Percentiles rank a stretch among this genome's conserved stretches.
Conservation (phyloP, 306 rosid genomes). For the Trifolium fragiferum region DNA sequence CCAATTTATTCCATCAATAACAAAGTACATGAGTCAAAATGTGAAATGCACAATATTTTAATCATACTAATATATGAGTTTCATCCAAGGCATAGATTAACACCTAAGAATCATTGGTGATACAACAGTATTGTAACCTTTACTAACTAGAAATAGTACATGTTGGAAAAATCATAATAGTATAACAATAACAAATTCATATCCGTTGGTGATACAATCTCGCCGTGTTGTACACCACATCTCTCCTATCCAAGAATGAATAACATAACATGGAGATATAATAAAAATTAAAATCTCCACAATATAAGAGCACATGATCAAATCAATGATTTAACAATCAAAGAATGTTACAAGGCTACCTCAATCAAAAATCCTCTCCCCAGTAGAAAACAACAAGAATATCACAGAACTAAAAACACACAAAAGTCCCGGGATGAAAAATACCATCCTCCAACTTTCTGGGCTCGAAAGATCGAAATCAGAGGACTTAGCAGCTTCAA, state of each 20-base stretch:
- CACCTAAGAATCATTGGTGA: slow-evolving; percentile 21
- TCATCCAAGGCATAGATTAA: slow-evolving; percentile 36
- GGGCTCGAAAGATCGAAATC: slow-evolving; percentile 84
- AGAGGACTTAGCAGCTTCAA: slow-evolving; percentile 78
- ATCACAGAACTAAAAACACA: slow-evolving; percentile 80
- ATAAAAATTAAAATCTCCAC: slow-evolving; percentile 46
- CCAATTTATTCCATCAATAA: not conserved
- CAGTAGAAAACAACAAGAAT: slow-evolving; percentile 81
- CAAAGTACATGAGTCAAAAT: slow-evolving; percentile 10
- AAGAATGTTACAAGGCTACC: slow-evolving; percentile 39
- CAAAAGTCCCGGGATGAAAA: slow-evolving; percentile 80
- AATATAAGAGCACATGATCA: slow-evolving; percentile 24
- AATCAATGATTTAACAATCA: slow-evolving; percentile 30
- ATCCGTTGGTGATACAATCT: slow-evolving; percentile 27
- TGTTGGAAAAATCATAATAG: slow-evolving; percentile 31
- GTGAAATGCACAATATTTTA: slow-evolving; percentile 3
- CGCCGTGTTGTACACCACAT: slow-evolving; percentile 34
- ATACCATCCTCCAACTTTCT: slow-evolving; percentile 88
- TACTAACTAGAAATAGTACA: slow-evolving; percentile 47
- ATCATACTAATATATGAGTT: slow-evolving; percentile 13
- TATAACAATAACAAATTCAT: slow-evolving; percentile 16
- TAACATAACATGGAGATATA: slow-evolving; percentile 47
- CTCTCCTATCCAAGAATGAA: slow-evolving; percentile 49
- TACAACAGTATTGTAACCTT: slow-evolving; percentile 21
- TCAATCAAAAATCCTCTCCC: slow-evolving; percentile 96